Evolutionary conservation across 495 filamentous ascomycete genomes (phyloP).

Genomic region (Penicillium paradoxum): DNA sequence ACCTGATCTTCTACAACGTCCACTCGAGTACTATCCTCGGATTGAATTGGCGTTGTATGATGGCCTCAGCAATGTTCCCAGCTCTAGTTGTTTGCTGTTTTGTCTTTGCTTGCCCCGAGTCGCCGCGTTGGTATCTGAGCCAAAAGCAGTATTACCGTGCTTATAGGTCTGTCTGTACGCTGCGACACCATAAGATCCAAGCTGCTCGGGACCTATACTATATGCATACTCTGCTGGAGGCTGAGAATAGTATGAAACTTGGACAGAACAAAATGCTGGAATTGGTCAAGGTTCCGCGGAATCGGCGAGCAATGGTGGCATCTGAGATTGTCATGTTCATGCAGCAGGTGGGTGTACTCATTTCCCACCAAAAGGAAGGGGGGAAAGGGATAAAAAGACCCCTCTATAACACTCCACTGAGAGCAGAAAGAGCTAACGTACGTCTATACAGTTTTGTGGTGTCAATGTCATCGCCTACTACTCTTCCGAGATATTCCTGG

Average conservation of each 20-base stretch:
- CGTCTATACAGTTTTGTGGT: constrained; percentile 49
- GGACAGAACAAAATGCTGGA: constrained; percentile 61
- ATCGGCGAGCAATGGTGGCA: constrained; percentile 70
- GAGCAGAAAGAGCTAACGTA: constrained; percentile 16
- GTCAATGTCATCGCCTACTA: constrained; percentile 62
- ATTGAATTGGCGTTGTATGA: constrained; percentile 80
- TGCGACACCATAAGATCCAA: constrained; percentile 67
- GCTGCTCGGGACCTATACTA: constrained; percentile 81
- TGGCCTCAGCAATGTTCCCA: constrained; percentile 72
- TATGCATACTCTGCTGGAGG: constrained; percentile 66
- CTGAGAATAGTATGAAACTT: constrained; percentile 56
- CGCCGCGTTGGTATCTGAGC: constrained; percentile 74
- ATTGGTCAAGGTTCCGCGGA: constrained; percentile 67
- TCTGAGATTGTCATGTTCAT: constrained; percentile 80
- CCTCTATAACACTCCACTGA: too few relatives aligned
- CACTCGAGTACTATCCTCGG: constrained; percentile 52
- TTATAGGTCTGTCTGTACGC: constrained; percentile 58
- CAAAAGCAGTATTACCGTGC: constrained; percentile 61
- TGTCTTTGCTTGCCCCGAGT: constrained; percentile 72
- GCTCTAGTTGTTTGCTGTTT: constrained; percentile 64
- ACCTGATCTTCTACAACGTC: constrained; percentile 67
- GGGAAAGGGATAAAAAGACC: too few relatives aligned
- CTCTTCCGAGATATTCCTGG: constrained; percentile 48
- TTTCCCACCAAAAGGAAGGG: constrained; percentile 8
- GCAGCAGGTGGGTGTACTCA: constrained; percentile 58